A percentile compares a stretch with the other conserved stretches of the same genome.
phyloP scores from a whole-genome alignment of 768 basidiomycete species.

The Kwoniella mangroviensis region DNA sequence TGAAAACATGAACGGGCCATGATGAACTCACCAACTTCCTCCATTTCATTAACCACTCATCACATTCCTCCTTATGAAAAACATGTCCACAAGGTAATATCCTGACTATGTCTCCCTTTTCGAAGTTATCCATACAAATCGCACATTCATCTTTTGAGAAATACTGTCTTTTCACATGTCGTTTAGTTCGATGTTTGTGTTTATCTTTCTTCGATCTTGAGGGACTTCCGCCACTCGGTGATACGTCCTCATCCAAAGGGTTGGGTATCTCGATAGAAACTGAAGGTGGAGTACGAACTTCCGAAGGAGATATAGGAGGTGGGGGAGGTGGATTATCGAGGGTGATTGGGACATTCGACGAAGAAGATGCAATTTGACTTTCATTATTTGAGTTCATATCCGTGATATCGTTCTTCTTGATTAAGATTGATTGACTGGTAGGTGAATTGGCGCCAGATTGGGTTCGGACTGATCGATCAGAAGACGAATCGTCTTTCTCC shows the following conservation, averaged over 20 bases:
- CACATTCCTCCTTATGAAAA: constrained; percentile 88
- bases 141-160: constrained; percentile 84
- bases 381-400: not conserved
- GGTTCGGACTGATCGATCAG: constrained; percentile 14
- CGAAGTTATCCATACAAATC: constrained; percentile 87
- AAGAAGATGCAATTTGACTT: not conserved
- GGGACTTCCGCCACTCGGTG: not conserved
- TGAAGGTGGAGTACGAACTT: constrained; percentile 32
- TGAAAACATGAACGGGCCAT: too few relatives aligned
- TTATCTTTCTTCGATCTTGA: constrained; percentile 18
- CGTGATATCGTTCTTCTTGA: not conserved
- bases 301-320: constrained; percentile 34
- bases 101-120: constrained; percentile 83
- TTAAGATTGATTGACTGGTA: not conserved
- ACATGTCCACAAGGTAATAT: constrained; percentile 93
- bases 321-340: not conserved
- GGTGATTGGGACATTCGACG: not conserved
- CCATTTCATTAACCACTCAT: constrained; percentile 87
- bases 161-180: constrained; percentile 64
- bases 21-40: constrained; percentile 77
- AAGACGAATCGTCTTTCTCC: constrained; percentile 54
- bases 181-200: not conserved
- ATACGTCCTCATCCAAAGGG: not conserved
- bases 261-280: constrained; percentile 5
- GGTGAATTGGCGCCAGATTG: not conserved